Base-by-base conservation (phyloP, 208 protist species). In the Crithidia brevicula region DNA sequence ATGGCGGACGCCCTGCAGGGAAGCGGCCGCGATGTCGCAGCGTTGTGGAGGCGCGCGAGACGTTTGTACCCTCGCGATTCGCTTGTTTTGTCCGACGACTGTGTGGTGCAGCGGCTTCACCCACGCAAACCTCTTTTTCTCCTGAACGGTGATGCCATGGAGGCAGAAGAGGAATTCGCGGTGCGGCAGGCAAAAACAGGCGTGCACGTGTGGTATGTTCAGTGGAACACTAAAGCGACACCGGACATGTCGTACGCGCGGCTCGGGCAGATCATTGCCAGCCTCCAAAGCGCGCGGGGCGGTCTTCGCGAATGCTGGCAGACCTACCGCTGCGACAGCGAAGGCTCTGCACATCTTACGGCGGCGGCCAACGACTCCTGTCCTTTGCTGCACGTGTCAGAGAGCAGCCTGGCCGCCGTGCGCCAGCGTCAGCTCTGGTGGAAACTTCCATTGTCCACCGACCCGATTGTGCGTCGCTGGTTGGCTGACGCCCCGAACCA, bases 401-500 rank as follows among this genome's bases (percentile, higher is more conserved):
- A 88, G 38, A 86, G 81, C 52, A 76, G 88, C 13, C 72, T 95
- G 22, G 84, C 84, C 25, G 89, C 81, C 3, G 81, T 95, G 60
- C 75, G 57, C 25, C 84, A 93, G 52, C 75, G 86, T 10, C 78
- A 88, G 66, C 70, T 92, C 33, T 95, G 89, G 84, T 72, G 92
- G 46, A 70, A 60, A 25, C 75, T 84, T 34, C 79, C 76, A 16
- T 27, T 80, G 28, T 66, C 36, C 54, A 64, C 69, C 0, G 74
- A 80, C 38, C 67, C 74, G 8, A 43, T 56, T 2, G 74, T 59
- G n/a, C 25, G 42, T 23, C 20, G 16, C 25, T 74, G 67, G 63
- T 23, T 30, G 33, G 11, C 2, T 6, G 31, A 20, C 40, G 31
- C 28, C 20, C 1, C 11, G 0, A 30, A 27, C 42, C 1, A 22